Base-by-base conservation (phyloP, 2,329 filamentous ascomycete species). In the Calonectria ilicicola region DNA sequence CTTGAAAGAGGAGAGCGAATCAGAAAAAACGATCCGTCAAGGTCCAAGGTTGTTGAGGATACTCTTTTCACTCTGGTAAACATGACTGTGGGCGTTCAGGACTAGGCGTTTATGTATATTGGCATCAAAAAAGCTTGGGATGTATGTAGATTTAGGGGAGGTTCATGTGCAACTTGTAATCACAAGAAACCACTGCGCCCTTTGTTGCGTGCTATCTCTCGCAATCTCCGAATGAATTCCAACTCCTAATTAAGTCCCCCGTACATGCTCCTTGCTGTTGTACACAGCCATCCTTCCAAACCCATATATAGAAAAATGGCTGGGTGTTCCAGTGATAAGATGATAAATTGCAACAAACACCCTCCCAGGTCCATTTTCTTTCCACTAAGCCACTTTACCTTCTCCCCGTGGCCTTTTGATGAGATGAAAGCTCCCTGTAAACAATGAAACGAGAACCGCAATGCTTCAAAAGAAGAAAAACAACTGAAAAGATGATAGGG, bases 41-140 rank as follows among this genome's bases (percentile, higher is more conserved):
- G 40, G 42, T 58, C 58, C 60, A 32, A 32, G 67, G 62, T 74
- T 66, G 64, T 62, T 1, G 62, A 49, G 49, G 70, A 46, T 58
- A 56, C 67, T 73, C 58, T 58, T 42, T 68, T 47, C 72, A 65
- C 53, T 40, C 67, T 47, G 53, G 64, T 76, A 67, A 70, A 74
- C 73, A 80, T 80, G 72, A 71, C 72, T 72, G 72, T 68, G 79
- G 66, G 81, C 80, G 80, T 82, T 82, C 70, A 74, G 77, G 79
- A 74, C 67, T 70, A 76, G 81, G 80, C 75, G 81, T 79, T 76
- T 79, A 72, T 72, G 72, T 79, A 74, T 79, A 74, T 77, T 76
- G 70, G 70, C 73, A 81, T 76, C 69, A 70, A 74, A 78, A 76
- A 78, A 76, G 74, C 72, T 72, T 73, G 51, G 70, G 51, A 72